A percentile compares a stretch with the other conserved stretches of the same genome.
Evolutionary conservation across 2,329 filamentous ascomycete species (phyloP).

Genomic region (Penicillium sp.): DNA sequence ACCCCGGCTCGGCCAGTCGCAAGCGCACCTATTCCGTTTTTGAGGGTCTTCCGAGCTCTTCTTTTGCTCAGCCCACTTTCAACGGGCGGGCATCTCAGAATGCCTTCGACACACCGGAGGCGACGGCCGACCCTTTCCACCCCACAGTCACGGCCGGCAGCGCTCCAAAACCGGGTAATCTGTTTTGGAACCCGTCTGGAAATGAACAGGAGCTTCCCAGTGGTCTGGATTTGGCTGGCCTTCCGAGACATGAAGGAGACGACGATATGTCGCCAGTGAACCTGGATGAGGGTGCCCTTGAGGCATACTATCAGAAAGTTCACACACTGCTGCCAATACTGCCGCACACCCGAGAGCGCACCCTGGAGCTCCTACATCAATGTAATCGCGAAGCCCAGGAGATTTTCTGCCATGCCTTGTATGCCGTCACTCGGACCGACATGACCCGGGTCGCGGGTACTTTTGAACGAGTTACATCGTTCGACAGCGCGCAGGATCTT

Average conservation of each 20-base stretch:
- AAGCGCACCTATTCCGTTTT: slow-evolving; percentile 48
- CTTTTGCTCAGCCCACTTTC: slow-evolving; percentile 38
- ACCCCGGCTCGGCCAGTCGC: slow-evolving; percentile 35
- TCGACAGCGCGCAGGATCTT: slow-evolving; percentile 38
- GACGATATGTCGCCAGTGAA: slow-evolving; percentile 32
- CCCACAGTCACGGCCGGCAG: slow-evolving; percentile 33
- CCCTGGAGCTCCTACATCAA: slow-evolving; percentile 34
- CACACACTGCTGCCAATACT: slow-evolving; percentile 38
- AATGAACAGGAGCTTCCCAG: slow-evolving; percentile 29
- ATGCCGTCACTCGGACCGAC: slow-evolving; percentile 36
- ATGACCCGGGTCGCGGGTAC: slow-evolving; percentile 27
- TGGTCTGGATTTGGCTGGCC: slow-evolving; percentile 28
- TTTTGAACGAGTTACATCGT: slow-evolving; percentile 33
- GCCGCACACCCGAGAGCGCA: slow-evolving; percentile 35
- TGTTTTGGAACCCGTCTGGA: slow-evolving; percentile 35
- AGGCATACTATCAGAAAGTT: slow-evolving; percentile 39
- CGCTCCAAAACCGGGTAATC: slow-evolving; percentile 31
- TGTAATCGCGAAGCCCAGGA: slow-evolving; percentile 38
- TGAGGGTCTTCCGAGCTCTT: slow-evolving; percentile 39
- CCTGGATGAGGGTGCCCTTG: slow-evolving; percentile 36
- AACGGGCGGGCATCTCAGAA: slow-evolving; percentile 30
- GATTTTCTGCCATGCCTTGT: slow-evolving; percentile 36
- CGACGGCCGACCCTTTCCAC: slow-evolving; percentile 28
- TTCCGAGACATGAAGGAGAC: slow-evolving; percentile 27
- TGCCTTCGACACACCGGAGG: slow-evolving; percentile 31